Conservation (phyloP, 169 alveolate genomes). For the Plasmodium knowlesi region DNA sequence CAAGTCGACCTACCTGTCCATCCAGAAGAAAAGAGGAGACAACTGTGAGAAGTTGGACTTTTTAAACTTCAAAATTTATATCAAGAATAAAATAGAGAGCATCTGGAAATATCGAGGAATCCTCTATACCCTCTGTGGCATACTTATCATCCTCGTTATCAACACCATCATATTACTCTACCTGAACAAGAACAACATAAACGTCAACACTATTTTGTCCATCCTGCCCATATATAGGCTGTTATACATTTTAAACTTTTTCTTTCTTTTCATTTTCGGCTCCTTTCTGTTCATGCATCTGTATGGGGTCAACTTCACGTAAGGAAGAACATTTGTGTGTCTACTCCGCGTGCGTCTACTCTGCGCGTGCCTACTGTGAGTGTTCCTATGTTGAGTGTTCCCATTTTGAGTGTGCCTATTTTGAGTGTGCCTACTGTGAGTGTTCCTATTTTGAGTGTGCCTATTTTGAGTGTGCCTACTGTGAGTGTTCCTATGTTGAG, state of each 20-base stretch:
- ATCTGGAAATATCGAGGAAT: slow-evolving; percentile 30
- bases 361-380: too few relatives aligned
- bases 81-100: slow-evolving; percentile 54
- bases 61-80: slow-evolving; percentile 40
- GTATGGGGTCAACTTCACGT: slow-evolving; percentile 69
- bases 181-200: slow-evolving; percentile 44
- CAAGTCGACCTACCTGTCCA: slow-evolving; percentile 37
- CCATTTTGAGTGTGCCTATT: neutral
- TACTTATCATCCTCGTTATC: slow-evolving; percentile 24
- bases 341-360: neutral
- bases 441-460: neutral
- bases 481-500: too few relatives aligned
- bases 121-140: slow-evolving; percentile 26
- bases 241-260: slow-evolving; percentile 46
- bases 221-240: slow-evolving; percentile 42
- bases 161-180: slow-evolving; percentile 30
- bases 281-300: slow-evolving; percentile 53
- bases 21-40: slow-evolving; percentile 52
- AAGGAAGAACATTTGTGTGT: neutral
- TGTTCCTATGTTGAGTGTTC: too few relatives aligned
- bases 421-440: neutral
- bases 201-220: slow-evolving; percentile 19
- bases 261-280: slow-evolving; percentile 54
- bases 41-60: slow-evolving; percentile 47
- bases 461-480: neutral